Base-by-base conservation (phyloP, 331 rosid species). In the Saraca asoca region DNA sequence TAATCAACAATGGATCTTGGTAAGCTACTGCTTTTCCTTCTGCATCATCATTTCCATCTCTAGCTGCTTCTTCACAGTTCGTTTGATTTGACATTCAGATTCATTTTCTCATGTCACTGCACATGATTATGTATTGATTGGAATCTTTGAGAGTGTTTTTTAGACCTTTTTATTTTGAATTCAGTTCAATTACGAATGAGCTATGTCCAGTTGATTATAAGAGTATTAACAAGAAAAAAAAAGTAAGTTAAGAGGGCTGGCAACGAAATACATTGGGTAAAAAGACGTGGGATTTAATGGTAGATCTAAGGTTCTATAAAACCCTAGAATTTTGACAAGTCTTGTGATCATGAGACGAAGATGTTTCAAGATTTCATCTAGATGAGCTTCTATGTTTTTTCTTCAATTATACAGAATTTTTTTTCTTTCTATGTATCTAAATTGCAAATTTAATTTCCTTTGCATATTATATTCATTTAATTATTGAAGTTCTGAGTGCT, bases 1-100 rank as follows among this genome's bases (percentile, higher is more conserved):
- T 51, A 68, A 46, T 65, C 58, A 77, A 62, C 70, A 20, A 60
- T 10, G 73, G 67, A 69, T 70, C 81, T 71, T 44, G 59, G 81
- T 77, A 51, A 59, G 69, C 51, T 43, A 39, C 62, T 18, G 5
- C 2, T 56, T 53, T 33, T 69, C 49, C 42, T 34, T 75, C 29
- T 20, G 20, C 39, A 0, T 61, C 15, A 8, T 4, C 51, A 11
- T 68, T 41, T 62, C 48, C 52, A 51, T 16, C 13, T 38, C 0
- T n/a, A 19, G 6, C 53, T 6, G n/a, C 42, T n/a, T 55, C 38
- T 64, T 64, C 62, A 46, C 41, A 17, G 12, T 60, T 34, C 17
- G 9, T 17, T 9, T 17, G n/a, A 60, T 61, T 45, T 34, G 45
- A 54, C 48, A 42, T 41, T 51, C 24, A 56, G 48, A 0, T 19